Evolutionary conservation across 371 early-diverging fungal species (phyloP).

Genomic region (Mortierella sp.): DNA sequence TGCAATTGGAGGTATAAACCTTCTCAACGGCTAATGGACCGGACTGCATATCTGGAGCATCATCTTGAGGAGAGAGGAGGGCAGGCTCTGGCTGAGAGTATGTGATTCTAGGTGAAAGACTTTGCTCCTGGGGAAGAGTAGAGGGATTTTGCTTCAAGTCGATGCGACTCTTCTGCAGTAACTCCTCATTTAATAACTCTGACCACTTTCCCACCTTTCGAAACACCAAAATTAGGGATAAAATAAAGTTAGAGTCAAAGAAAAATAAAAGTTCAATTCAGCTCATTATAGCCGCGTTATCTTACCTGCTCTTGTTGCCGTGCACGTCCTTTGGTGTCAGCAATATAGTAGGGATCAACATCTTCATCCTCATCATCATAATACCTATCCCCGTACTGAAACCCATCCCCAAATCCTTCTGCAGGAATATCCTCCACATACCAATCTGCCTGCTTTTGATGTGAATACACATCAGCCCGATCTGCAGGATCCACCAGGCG

Average conservation of each 20-base stretch:
- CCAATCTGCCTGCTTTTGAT: constrained; percentile 31
- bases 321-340: constrained; percentile 52
- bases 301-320: constrained; percentile 44
- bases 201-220: constrained; percentile 10
- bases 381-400: constrained; percentile 19
- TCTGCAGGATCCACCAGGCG: constrained; percentile 9
- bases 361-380: constrained; percentile 48
- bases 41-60: constrained; percentile 12
- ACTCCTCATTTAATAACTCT: background rate
- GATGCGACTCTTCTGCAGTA: constrained; percentile 10
- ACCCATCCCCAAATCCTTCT: constrained; percentile 19
- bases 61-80: background rate
- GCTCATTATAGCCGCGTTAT: background rate
- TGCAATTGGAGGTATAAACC: constrained; percentile 23
- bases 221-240: no score
- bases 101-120: constrained; percentile 16
- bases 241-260: background rate
- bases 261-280: background rate
- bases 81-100: constrained; percentile 5
- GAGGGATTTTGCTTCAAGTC: constrained; percentile 15
- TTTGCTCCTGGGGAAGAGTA: constrained; percentile 27
- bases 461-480: constrained; percentile 12
- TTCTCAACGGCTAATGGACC: constrained; percentile 17
- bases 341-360: constrained; percentile 49
- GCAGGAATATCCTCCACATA: constrained; percentile 17